Percentiles rank a stretch among this genome's conserved stretches.
These are phyloP conservation scores for Aureobasidium sp. DNA, from an alignment of 2,329 filamentous ascomycete species.

Conservation along the genomic window DNA sequence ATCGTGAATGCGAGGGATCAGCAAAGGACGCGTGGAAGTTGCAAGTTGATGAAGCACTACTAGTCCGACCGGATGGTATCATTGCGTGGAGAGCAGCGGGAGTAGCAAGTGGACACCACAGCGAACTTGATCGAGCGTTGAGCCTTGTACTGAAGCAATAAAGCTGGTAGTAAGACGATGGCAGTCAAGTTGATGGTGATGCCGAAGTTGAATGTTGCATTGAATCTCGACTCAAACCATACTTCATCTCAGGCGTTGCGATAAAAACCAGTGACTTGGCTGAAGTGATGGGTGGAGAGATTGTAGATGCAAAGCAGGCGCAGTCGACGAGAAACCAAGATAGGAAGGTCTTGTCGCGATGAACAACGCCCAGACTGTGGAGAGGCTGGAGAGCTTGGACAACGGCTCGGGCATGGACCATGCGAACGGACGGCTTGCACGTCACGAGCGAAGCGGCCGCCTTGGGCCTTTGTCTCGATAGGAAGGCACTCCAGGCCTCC, in stretches of 20 bases:
- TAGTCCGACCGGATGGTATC: background rate
- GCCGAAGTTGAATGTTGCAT: no score
- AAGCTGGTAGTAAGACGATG: background rate
- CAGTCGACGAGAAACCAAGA: background rate
- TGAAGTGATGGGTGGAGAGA: background rate
- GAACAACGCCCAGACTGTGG: background rate
- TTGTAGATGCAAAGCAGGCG: background rate
- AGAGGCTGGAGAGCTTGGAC: background rate
- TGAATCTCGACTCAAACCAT: background rate
- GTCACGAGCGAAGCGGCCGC: conserved; percentile 8
- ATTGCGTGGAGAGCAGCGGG: background rate
- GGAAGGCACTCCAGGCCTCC: background rate
- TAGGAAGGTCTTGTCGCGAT: conserved; percentile 9
- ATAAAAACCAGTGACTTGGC: background rate
- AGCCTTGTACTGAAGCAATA: background rate
- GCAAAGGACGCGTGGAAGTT: background rate
- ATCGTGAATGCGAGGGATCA: background rate
- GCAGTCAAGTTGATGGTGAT: background rate
- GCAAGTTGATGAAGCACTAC: background rate
- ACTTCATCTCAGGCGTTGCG: background rate
- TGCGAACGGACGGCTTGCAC: conserved; percentile 1
- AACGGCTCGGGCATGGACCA: background rate
- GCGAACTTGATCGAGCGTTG: background rate
- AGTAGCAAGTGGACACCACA: background rate
- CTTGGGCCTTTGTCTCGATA: background rate